Base-by-base conservation (phyloP, 208 protist genomes). In the Porcisia hertigi region DNA sequence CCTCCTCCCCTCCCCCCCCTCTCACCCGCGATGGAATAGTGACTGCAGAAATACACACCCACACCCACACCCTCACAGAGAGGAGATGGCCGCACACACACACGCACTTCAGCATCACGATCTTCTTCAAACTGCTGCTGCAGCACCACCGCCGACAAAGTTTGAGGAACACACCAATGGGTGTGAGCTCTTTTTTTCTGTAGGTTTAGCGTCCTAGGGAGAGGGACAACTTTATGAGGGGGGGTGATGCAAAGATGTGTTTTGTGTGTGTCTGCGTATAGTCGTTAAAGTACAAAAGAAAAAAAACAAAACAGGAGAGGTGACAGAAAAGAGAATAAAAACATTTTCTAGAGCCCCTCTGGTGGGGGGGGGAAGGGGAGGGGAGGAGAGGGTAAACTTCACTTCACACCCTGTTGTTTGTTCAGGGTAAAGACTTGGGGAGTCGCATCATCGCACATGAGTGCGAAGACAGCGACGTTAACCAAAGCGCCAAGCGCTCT, bases 221-320 rank as follows among this genome's bases (percentile, higher is more conserved):
- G 65, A 57, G 30, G 45, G 25, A 20, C 54, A 12, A 41, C 45
- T 41, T 55, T 30, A 6, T 9, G 7, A 30, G 57, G 57, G 16
- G 65, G 54, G 65, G 65, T 71, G 65, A 36, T 36, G 65, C 45
- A 3, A 57, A 55, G n/a, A 41, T 23, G 45, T 55, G 65, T 71
- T 69, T 23, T 36, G 18, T 66, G 6, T n/a, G 59, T 53, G 47
- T 57, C 25, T 12, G 30, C 47, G 65, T 43, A 57, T 43, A 71
- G 65, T 55, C 65, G 54, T 52, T 71, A 71, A 55, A 57, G 43
- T n/a, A 71, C 41, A 9, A 23, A 36, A 71, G 9, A 55, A 55
- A 57, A 57, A 41, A 20, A 43, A 43, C 5, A 25, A 47, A 41
- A 49, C 30, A 41, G 5, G 16, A 66, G 39, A 39, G 9, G 18